phyloP scores from a whole-genome alignment of 1,139 yeast genomes.

The Geotrichum australiense region DNA sequence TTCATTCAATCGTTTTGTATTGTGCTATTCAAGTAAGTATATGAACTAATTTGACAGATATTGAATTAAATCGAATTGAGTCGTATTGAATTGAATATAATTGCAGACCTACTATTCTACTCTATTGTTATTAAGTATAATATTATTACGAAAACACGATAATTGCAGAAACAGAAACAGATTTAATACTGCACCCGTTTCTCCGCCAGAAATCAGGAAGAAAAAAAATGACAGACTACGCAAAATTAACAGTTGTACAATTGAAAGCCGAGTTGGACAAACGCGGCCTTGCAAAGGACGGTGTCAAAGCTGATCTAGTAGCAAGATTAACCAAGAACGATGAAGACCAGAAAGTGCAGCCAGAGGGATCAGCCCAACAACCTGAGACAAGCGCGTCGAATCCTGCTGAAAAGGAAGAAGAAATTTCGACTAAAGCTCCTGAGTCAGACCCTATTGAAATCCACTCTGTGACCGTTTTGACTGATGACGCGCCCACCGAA shows the following conservation, averaged over 20 bases:
- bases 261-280: slow-evolving; percentile 69
- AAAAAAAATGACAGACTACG: slow-evolving; percentile 51
- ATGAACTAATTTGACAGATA: too few relatives aligned
- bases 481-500: slow-evolving; percentile 4
- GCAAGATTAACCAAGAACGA: slow-evolving; percentile 47
- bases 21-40: too few relatives aligned
- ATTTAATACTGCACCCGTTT: too few relatives aligned
- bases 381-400: slow-evolving; percentile 6
- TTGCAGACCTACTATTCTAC: too few relatives aligned
- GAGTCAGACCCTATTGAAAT: slow-evolving; percentile 20
- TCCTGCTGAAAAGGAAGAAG: slow-evolving; percentile 19
- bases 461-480: slow-evolving; percentile 15
- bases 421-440: slow-evolving; percentile 15
- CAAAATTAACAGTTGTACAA: slow-evolving; percentile 71
- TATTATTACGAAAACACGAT: too few relatives aligned
- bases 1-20: too few relatives aligned
- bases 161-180: background rate
- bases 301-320: slow-evolving; percentile 78
- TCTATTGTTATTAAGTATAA: too few relatives aligned
- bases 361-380: slow-evolving; percentile 17
- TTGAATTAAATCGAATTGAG: too few relatives aligned
- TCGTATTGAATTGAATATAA: too few relatives aligned
- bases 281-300: slow-evolving; percentile 63
- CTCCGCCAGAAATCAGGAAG: background rate
- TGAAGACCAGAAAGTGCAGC: slow-evolving; percentile 23